A percentile compares a stretch with the other conserved stretches of the same genome.
phyloP scores from a whole-genome alignment of 2,329 filamentous ascomycete genomes.

The Talaromyces sp. region DNA sequence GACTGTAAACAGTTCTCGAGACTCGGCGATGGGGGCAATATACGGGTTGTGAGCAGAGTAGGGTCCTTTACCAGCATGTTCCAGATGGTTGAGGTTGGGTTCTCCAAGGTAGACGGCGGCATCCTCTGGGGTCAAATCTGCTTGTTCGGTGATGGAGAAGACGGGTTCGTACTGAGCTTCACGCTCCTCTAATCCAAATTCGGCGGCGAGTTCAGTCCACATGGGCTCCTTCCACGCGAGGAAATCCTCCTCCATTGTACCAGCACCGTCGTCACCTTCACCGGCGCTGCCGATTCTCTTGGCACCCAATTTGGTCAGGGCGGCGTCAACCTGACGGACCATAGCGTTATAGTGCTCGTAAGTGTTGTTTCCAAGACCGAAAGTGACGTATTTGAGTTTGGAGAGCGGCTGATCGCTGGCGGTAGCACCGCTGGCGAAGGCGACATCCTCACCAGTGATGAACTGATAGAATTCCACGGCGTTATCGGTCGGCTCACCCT shows the following conservation, averaged over 20 bases:
- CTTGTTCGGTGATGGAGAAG: slow-evolving; percentile 75
- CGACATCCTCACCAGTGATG: slow-evolving; percentile 72
- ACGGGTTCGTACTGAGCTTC: slow-evolving; percentile 94
- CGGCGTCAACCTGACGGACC: slow-evolving; percentile 86
- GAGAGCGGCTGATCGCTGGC: slow-evolving; percentile 66
- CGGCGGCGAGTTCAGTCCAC: slow-evolving; percentile 80
- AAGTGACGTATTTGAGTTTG: slow-evolving; percentile 88
- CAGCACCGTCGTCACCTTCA: slow-evolving; percentile 94
- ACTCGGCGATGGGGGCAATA: slow-evolving; percentile 88
- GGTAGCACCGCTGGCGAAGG: slow-evolving; percentile 67
- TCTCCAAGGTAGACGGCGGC: slow-evolving; percentile 89
- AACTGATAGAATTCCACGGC: slow-evolving; percentile 99
- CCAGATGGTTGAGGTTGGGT: slow-evolving; percentile 92
- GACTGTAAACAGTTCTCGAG: slow-evolving; percentile 82
- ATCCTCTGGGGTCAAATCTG: slow-evolving; percentile 68
- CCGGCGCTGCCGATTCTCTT: slow-evolving; percentile 80
- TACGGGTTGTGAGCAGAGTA: slow-evolving; percentile 97
- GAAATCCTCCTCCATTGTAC: slow-evolving; percentile 99
- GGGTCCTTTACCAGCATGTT: slow-evolving; percentile 76
- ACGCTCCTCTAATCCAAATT: slow-evolving; percentile 88
- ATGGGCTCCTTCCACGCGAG: slow-evolving; percentile 99
- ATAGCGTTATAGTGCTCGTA: slow-evolving; percentile 99
- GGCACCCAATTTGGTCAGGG: slow-evolving; percentile 76
- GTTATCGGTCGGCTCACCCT: slow-evolving; percentile 97
- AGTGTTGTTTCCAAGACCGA: slow-evolving; percentile 97